Conservation (phyloP, 176 grass and related monocot genomes). For the Carex cristatella region DNA sequence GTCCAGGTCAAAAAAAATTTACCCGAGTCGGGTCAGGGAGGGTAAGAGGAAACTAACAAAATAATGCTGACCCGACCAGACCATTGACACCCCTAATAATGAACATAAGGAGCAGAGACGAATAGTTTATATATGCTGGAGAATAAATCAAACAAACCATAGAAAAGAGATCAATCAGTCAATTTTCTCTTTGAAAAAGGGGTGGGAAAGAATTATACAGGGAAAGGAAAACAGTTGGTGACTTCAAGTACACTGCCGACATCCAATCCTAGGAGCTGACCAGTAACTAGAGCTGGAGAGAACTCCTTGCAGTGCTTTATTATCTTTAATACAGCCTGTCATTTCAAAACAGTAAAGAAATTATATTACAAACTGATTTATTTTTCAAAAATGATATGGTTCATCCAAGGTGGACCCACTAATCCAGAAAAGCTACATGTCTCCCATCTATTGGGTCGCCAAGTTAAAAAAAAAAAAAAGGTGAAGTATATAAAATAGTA, state of each 20-base stretch:
- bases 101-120: not conserved
- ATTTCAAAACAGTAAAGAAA: constrained; percentile 11
- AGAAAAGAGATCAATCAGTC: not conserved
- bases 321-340: constrained; percentile 77
- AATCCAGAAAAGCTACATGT: not conserved
- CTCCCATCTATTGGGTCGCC: not conserved
- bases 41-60: not conserved
- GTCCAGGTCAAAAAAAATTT: too few relatives aligned
- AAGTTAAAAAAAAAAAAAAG: not conserved
- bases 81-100: too few relatives aligned
- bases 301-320: constrained; percentile 99
- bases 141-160: not conserved
- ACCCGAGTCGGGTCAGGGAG: too few relatives aligned
- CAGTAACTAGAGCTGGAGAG: constrained; percentile 84
- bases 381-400: not conserved
- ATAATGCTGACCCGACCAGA: too few relatives aligned
- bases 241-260: constrained; percentile 97
- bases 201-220: constrained; percentile 40
- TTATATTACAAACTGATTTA: not conserved
- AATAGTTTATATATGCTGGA: not conserved
- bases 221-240: constrained; percentile 98
- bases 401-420: not conserved
- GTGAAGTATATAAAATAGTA: not conserved
- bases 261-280: constrained; percentile 97
- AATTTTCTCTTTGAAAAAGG: not conserved